A percentile compares a stretch with the other conserved stretches of the same genome.
phyloP scores from a whole-genome alignment of 2,329 filamentous ascomycete genomes.

The Didymella exigua region DNA sequence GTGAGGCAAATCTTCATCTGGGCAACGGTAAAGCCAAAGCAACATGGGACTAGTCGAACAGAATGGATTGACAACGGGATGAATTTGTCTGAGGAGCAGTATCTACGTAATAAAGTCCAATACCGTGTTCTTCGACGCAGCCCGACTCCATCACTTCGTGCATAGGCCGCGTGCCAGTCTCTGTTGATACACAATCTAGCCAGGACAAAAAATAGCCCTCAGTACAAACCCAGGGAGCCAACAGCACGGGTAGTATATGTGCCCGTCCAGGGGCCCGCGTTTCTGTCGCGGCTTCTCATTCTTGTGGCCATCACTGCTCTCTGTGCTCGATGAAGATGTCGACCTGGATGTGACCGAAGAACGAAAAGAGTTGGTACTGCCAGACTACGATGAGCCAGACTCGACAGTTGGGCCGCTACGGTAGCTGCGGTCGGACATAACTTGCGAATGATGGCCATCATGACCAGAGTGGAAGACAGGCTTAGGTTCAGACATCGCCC shows the following conservation, averaged over 20 bases:
- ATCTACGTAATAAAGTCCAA: background rate
- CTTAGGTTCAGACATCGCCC: slow-evolving; percentile 12
- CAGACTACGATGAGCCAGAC: slow-evolving; percentile 36
- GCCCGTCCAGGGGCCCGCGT: slow-evolving; percentile 32
- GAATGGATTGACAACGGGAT: background rate
- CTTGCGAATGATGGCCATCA: slow-evolving; percentile 37
- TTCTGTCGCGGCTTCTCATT: slow-evolving; percentile 35
- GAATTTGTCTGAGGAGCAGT: background rate
- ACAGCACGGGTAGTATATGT: slow-evolving; percentile 40
- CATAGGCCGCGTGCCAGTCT: background rate
- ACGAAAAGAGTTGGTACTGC: slow-evolving; percentile 24
- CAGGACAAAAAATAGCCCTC: slow-evolving; percentile 44
- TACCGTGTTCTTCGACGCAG: background rate
- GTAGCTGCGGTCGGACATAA: slow-evolving; percentile 31
- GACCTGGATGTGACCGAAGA: slow-evolving; percentile 7
- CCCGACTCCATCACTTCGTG: background rate
- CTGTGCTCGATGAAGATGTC: slow-evolving; percentile 19
- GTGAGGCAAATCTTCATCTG: background rate
- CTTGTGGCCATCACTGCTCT: slow-evolving; percentile 21
- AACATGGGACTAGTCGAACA: background rate
- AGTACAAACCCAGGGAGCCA: slow-evolving; percentile 44
- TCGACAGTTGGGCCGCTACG: slow-evolving; percentile 35
- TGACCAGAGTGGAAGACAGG: slow-evolving; percentile 29
- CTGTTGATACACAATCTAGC: background rate
- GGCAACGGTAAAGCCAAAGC: background rate